A percentile compares a stretch with the other conserved stretches of the same genome.
These are phyloP conservation scores for Eucalyptus urophylla DNA, from an alignment of 345 rosid species.

Conservation along the genomic window DNA sequence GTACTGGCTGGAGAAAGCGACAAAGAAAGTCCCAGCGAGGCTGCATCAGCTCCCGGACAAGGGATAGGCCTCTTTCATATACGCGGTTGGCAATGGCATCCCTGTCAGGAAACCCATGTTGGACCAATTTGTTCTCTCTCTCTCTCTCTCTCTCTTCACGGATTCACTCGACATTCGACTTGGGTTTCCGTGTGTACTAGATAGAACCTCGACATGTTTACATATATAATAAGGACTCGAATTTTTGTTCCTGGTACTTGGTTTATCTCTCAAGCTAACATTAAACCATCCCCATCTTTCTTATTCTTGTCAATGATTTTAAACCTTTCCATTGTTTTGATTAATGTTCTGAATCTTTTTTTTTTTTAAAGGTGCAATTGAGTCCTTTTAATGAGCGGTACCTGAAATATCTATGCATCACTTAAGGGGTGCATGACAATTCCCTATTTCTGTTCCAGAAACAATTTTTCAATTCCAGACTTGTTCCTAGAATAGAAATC, in stretches of 20 bases:
- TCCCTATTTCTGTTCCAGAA: too few relatives aligned
- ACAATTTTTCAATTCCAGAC: too few relatives aligned
- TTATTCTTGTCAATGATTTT: neutral
- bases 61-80: neutral
- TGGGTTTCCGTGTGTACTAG: neutral
- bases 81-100: neutral
- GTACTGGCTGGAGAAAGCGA: neutral
- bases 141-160: neutral
- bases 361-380: neutral
- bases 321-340: neutral
- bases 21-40: neutral
- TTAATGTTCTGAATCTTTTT: neutral
- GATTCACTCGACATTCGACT: neutral
- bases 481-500: too few relatives aligned
- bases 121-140: neutral
- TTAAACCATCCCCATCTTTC: neutral
- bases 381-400: neutral
- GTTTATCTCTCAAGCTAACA: neutral
- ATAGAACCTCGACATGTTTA: neutral
- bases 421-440: too few relatives aligned
- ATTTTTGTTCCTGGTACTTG: neutral
- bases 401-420: neutral
- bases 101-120: neutral
- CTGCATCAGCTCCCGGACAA: neutral
- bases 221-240: neutral